Base-by-base conservation (phyloP, 257 asterid species). In the Perilla frutescens region DNA sequence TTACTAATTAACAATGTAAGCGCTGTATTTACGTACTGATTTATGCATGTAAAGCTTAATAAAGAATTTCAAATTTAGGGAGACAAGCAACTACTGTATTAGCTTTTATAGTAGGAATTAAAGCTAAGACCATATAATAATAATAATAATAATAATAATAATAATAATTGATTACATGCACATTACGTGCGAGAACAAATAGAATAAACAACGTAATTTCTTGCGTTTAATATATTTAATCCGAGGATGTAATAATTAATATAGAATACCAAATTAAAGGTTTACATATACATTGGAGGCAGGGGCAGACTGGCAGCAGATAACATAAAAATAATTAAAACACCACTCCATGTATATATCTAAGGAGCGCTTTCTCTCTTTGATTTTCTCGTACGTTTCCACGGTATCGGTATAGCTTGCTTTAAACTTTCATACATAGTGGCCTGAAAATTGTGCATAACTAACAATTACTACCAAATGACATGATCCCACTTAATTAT, bases 321-420 rank as follows among this genome's bases (percentile, higher is more conserved):
- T 20, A 20, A 20, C 26, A 20, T 20, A 20, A 20, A 20, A 20
- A 20, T 20, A 20, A 20, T 20, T 20, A 20, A 20, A 20, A 20
- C 26, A 20, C 26, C 26, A 20, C 26, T 20, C 37, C 37, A 34
- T 34, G 1, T 4, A 34, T 34, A 34, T 34, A 34, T 34, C 55
- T 66, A 39, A 57, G 2, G 20, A 0, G 56, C 8, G 66, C 50
- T 40, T 11, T 72, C 62, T 14, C 68, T 72, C 67, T 68, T 73
- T 5, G 79, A 55, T 63, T 72, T 72, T 68, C 74, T 77, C 0
- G 55, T 34, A 41, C 77, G 71, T 66, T 68, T 81, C 84, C 84
- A 81, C 29, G 81, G 66, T 7, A 77, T 44, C 29, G 81, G 66
- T 7, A 77, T 44, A 32, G 69, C 84, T 8, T 73, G 76, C 79